Evolutionary conservation across 352 stramenopile genomes (phyloP).

Genomic region (Pythium plurisporium): DNA sequence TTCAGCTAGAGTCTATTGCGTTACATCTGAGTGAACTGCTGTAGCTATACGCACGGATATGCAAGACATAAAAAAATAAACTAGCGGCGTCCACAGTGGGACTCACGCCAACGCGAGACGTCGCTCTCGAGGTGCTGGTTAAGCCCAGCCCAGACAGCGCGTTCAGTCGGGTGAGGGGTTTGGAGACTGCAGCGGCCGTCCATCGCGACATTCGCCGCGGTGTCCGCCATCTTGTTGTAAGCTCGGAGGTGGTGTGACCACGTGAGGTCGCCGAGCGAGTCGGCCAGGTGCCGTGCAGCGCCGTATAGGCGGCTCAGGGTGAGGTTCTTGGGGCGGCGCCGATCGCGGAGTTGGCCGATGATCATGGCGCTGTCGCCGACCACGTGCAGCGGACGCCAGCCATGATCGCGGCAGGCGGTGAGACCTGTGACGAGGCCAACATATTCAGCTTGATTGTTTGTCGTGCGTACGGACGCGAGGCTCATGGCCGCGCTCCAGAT

Average conservation of each 20-base stretch:
- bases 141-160: neutral
- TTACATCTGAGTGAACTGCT: neutral
- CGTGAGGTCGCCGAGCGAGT: neutral
- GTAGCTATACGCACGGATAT: too few species aligned
- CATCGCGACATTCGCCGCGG: neutral
- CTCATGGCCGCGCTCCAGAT: neutral
- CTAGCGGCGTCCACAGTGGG: too few species aligned
- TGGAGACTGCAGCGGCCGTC: neutral
- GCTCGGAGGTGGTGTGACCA: neutral
- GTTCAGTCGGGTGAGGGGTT: neutral
- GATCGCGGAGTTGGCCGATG: neutral
- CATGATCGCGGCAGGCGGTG: neutral
- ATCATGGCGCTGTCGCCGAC: neutral
- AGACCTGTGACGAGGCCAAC: neutral
- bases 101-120: too few species aligned
- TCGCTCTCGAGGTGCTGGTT: too few species aligned
- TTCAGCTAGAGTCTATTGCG: neutral
- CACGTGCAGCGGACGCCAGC: neutral
- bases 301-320: neutral
- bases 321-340: neutral
- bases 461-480: neutral
- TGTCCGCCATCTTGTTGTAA: neutral
- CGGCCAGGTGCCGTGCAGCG: neutral
- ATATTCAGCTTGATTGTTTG: constrained; percentile 3
- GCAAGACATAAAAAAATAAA: too few species aligned